phyloP scores from a whole-genome alignment of 805 yeast species.

The Maudiozyma saulgeensis region DNA sequence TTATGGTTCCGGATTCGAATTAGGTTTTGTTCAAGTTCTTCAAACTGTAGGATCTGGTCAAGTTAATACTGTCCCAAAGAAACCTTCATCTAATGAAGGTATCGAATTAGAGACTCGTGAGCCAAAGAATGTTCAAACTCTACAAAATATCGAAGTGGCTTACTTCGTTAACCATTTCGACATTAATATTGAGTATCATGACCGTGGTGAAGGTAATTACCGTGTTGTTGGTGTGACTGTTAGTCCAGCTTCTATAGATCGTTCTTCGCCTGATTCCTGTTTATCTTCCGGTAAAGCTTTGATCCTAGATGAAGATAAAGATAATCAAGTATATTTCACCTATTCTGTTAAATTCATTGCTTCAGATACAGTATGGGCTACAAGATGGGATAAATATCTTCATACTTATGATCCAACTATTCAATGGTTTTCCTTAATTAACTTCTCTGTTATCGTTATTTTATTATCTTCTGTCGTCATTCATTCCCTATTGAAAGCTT shows the following conservation, averaged over 20 bases:
- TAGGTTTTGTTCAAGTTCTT: constrained; percentile 58
- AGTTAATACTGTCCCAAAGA: neutral
- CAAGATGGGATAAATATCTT: constrained; percentile 96
- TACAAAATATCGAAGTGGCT: constrained; percentile 32
- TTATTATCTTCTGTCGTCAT: constrained; percentile 69
- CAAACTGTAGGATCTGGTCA: constrained; percentile 8
- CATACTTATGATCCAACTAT: constrained; percentile 87
- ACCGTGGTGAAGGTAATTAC: constrained; percentile 52
- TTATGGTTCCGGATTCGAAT: constrained; percentile 72
- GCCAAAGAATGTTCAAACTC: constrained; percentile 10
- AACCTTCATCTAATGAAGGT: constrained; percentile 5
- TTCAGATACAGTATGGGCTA: constrained; percentile 84
- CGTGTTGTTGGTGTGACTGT: constrained; percentile 90
- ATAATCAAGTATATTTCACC: constrained; percentile 61
- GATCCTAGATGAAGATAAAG: constrained; percentile 38
- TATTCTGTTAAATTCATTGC: constrained; percentile 69
- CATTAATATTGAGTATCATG: constrained; percentile 73
- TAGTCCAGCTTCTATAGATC: constrained; percentile 50
- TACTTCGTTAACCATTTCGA: constrained; percentile 75
- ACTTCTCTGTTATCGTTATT: constrained; percentile 73
- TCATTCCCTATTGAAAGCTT: constrained; percentile 67
- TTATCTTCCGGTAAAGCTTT: constrained; percentile 34
- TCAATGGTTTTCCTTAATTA: constrained; percentile 90
- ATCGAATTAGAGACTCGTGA: constrained; percentile 12
- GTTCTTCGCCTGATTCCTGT: constrained; percentile 32